These are phyloP conservation scores for Saccharomycopsis sp. DNA, from an alignment of 805 yeast species.

Conservation along the genomic window DNA sequence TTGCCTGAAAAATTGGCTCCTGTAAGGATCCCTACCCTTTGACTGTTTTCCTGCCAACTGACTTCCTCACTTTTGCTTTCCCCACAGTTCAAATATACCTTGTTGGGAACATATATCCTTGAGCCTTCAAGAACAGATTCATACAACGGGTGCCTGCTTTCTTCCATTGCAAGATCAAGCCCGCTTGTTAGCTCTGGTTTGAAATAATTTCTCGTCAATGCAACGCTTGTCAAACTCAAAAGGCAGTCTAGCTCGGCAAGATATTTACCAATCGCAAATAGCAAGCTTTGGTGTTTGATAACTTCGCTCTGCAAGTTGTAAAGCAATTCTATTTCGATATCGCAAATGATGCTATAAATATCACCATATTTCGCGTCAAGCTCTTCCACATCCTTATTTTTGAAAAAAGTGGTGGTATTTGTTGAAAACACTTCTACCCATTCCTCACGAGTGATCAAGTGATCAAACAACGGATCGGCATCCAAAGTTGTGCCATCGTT, in stretches of 20 bases:
- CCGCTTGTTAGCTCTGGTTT: constrained; percentile 29
- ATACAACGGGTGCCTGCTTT: constrained; percentile 41
- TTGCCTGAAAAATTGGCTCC: constrained; percentile 90
- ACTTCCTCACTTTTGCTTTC: constrained; percentile 25
- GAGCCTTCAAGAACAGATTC: constrained; percentile 28
- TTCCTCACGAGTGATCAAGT: not conserved
- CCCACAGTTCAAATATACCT: constrained; percentile 28
- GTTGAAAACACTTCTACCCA: constrained; percentile 36
- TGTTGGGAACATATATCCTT: constrained; percentile 36
- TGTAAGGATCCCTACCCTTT: constrained; percentile 54
- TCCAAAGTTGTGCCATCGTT: not conserved
- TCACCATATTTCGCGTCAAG: constrained; percentile 36
- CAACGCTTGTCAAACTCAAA: constrained; percentile 29
- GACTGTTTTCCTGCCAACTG: constrained; percentile 24
- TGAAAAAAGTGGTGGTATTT: constrained; percentile 30
- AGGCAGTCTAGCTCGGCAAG: constrained; percentile 33
- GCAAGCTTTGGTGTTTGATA: constrained; percentile 7
- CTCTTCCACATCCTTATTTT: constrained; percentile 26
- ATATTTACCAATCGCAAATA: constrained; percentile 22
- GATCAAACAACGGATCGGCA: not conserved
- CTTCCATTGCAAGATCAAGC: constrained; percentile 26
- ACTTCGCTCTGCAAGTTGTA: constrained; percentile 27
- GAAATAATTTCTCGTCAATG: constrained; percentile 25
- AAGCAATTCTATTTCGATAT: constrained; percentile 34
- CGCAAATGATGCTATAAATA: constrained; percentile 32